Evolutionary conservation across 2,329 filamentous ascomycete species (phyloP).

Genomic region (Penicillium oxalicum): DNA sequence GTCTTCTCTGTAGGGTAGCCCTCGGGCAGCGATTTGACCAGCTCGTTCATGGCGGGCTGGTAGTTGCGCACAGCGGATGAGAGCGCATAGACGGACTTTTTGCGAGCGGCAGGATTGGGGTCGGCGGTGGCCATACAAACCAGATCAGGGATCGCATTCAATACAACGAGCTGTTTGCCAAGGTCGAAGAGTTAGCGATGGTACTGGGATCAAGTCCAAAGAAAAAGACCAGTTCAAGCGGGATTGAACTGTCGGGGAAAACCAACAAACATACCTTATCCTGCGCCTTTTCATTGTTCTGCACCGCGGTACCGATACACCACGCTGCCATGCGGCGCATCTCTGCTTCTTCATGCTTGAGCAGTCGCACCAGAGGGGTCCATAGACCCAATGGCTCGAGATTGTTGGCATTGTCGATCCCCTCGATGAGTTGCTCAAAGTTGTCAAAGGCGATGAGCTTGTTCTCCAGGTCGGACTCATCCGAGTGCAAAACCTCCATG

Average conservation of each 20-base stretch:
- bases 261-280: constrained; percentile 51
- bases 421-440: constrained; percentile 86
- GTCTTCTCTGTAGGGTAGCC: constrained; percentile 55
- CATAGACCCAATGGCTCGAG: constrained; percentile 73
- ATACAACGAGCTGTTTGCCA: constrained; percentile 44
- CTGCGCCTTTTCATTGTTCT: constrained; percentile 87
- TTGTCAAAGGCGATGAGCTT: constrained; percentile 87
- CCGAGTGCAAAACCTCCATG: constrained; percentile 68
- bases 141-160: constrained; percentile 65
- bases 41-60: constrained; percentile 63
- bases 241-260: neutral
- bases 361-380: constrained; percentile 68
- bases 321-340: constrained; percentile 83
- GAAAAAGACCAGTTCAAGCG: constrained; percentile 15
- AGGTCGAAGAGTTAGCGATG: constrained; percentile 1
- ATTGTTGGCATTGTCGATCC: constrained; percentile 95
- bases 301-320: constrained; percentile 89
- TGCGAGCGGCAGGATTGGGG: constrained; percentile 59
- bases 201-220: no score
- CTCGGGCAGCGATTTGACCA: constrained; percentile 63
- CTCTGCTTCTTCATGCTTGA: constrained; percentile 63
- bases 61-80: constrained; percentile 84
- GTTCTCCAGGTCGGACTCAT: constrained; percentile 63
- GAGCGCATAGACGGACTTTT: constrained; percentile 84
- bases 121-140: constrained; percentile 59